These are phyloP conservation scores for Aspergillus quadricinctus DNA, from an alignment of 2,329 filamentous ascomycete species.

Conservation along the genomic window DNA sequence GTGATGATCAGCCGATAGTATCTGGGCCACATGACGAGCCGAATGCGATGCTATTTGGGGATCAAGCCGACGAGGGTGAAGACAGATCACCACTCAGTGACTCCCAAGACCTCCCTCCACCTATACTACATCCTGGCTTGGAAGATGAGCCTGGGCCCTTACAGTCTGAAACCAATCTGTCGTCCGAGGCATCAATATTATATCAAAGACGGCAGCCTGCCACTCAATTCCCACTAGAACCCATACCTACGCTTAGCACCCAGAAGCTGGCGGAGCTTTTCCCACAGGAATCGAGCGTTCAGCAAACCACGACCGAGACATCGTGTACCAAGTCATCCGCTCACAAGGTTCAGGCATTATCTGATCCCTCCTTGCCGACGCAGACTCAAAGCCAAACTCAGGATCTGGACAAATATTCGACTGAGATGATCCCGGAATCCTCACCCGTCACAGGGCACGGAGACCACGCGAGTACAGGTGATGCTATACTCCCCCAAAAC, in stretches of 20 bases:
- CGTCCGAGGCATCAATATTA: conserved; percentile 35
- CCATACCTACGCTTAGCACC: conserved; percentile 32
- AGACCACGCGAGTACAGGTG: conserved; percentile 4
- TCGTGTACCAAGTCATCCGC: conserved; percentile 8
- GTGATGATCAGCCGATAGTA: conserved; percentile 17
- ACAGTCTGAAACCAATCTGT: conserved; percentile 24
- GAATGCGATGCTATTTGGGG: background rate
- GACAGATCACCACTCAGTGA: conserved; percentile 17
- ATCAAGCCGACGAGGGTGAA: conserved; percentile 4
- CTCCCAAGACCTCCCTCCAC: conserved; percentile 31
- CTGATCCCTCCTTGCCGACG: conserved; percentile 6
- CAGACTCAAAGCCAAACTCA: conserved; percentile 22
- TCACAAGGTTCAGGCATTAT: background rate
- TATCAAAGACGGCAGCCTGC: conserved; percentile 33
- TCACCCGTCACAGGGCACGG: conserved; percentile 28
- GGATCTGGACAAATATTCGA: conserved; percentile 17
- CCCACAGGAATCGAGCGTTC: conserved; percentile 24
- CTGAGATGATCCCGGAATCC: conserved; percentile 37
- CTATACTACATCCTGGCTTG: conserved; percentile 15
- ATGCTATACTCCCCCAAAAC: conserved; percentile 14
- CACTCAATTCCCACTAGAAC: conserved; percentile 35
- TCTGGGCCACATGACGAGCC: conserved; percentile 7
- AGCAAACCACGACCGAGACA: conserved; percentile 6
- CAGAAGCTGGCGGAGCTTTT: conserved; percentile 38
- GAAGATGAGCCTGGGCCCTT: conserved; percentile 21